Conservation (phyloP, 139 green algal genomes). For the Eudorina sp. region DNA sequence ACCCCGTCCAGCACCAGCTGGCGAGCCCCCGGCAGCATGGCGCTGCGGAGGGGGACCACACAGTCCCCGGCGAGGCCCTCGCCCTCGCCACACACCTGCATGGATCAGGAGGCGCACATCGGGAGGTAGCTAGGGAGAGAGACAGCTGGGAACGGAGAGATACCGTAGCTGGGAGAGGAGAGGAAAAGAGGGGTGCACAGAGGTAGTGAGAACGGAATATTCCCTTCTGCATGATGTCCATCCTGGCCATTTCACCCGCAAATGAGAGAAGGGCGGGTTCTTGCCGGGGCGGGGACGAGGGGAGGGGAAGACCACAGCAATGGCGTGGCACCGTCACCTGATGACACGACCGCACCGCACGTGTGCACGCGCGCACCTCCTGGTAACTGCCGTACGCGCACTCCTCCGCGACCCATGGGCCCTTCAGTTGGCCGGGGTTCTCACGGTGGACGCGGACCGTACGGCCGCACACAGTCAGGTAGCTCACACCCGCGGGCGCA, state of each 20-base stretch:
- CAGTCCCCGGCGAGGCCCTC: conserved; percentile 73
- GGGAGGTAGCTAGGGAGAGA: too few species aligned
- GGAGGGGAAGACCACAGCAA: too few species aligned
- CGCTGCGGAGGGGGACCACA: conserved; percentile 77
- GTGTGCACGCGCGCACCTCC: conserved; percentile 42
- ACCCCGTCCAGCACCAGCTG: conserved; percentile 78
- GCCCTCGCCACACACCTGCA: conserved; percentile 62
- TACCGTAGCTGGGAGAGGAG: too few species aligned
- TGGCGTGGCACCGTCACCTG: too few species aligned
- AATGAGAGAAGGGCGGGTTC: too few species aligned
- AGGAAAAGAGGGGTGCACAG: too few species aligned
- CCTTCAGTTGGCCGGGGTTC: conserved; percentile 22
- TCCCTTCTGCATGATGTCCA: too few species aligned
- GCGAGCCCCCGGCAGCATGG: conserved; percentile 68
- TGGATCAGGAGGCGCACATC: not conserved
- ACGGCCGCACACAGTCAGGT: conserved; percentile 70
- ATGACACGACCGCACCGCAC: too few species aligned
- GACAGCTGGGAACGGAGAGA: too few species aligned
- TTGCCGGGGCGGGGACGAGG: too few species aligned
- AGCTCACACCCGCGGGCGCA: conserved; percentile 63
- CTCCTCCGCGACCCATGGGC: conserved; percentile 43
- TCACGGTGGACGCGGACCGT: conserved; percentile 61
- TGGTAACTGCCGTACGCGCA: conserved; percentile 67
- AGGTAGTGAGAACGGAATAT: too few species aligned
- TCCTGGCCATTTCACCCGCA: too few species aligned